A percentile compares a stretch with the other conserved stretches of the same genome.
Conservation (phyloP, 2,329 filamentous ascomycete species). For the Cladosporium sp. region DNA sequence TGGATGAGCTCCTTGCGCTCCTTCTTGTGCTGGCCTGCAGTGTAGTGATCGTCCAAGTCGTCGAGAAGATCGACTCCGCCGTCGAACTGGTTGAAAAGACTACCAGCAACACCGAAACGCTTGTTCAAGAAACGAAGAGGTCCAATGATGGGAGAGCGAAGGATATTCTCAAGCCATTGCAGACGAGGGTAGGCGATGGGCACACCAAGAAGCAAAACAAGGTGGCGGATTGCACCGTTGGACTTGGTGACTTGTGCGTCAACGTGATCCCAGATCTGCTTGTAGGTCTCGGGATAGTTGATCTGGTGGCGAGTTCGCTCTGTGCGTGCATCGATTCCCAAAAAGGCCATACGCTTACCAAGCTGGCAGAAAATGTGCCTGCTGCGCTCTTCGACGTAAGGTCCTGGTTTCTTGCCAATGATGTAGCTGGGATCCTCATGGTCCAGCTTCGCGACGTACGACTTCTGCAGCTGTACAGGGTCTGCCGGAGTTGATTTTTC, state of each 20-base stretch:
- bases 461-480: slow-evolving; percentile 66
- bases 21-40: slow-evolving; percentile 82
- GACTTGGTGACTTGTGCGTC: slow-evolving; percentile 47
- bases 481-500: slow-evolving; percentile 55
- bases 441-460: slow-evolving; percentile 62
- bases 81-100: slow-evolving; percentile 90
- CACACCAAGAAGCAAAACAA: slow-evolving; percentile 62
- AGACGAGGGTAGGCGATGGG: slow-evolving; percentile 70
- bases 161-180: slow-evolving; percentile 94
- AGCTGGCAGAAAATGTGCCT: slow-evolving; percentile 61
- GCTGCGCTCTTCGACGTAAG: slow-evolving; percentile 60
- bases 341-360: slow-evolving; percentile 60
- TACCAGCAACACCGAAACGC: slow-evolving; percentile 79
- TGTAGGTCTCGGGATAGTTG: slow-evolving; percentile 70
- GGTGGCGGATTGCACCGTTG: slow-evolving; percentile 57
- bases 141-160: slow-evolving; percentile 79
- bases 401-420: slow-evolving; percentile 66
- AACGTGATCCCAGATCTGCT: slow-evolving; percentile 56
- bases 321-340: slow-evolving; percentile 58
- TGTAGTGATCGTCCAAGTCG: slow-evolving; percentile 71
- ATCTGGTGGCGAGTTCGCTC: slow-evolving; percentile 86
- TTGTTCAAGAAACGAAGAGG: slow-evolving; percentile 87
- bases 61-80: slow-evolving; percentile 65
- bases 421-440: slow-evolving; percentile 70
- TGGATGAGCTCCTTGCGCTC: slow-evolving; percentile 73